Evolutionary conservation across 768 basidiomycete species (phyloP).

Genomic region (Trametes elegans): DNA sequence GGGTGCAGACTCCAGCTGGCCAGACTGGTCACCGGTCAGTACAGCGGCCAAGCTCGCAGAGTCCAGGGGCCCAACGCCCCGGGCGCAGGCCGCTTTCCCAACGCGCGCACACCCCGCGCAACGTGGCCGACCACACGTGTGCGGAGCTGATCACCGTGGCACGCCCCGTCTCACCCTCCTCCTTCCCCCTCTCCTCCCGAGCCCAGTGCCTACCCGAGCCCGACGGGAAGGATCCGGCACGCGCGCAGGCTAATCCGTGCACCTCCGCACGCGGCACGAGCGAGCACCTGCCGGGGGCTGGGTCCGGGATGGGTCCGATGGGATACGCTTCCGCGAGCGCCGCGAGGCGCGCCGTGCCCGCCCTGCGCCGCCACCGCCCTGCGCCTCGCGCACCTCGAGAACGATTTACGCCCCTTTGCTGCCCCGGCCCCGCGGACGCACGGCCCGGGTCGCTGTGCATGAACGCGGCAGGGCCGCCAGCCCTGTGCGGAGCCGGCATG

Average conservation of each 20-base stretch:
- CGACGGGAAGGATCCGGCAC: slow-evolving; percentile 3
- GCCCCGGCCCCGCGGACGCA: too few species aligned
- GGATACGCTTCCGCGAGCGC: neutral
- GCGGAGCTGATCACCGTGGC: slow-evolving; percentile 17
- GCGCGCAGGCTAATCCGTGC: slow-evolving; percentile 4
- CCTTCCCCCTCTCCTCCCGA: too few species aligned
- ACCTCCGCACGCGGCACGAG: neutral
- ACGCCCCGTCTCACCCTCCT: neutral
- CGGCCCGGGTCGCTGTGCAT: too few species aligned
- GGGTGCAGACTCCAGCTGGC: too few species aligned
- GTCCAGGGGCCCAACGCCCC: too few species aligned
- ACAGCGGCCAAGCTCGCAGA: too few species aligned
- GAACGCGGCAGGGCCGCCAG: neutral
- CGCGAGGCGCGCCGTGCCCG: too few species aligned
- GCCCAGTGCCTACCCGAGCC: too few species aligned
- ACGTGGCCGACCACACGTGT: slow-evolving; percentile 16
- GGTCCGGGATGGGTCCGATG: neutral
- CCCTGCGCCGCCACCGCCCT: too few species aligned
- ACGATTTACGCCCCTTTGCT: too few species aligned
- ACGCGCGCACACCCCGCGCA: slow-evolving; percentile 5
- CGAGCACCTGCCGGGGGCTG: neutral
- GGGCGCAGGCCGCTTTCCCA: slow-evolving; percentile 5
- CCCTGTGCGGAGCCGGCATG: neutral
- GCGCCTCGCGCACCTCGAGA: too few species aligned
- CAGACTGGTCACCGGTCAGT: too few species aligned